Percentiles rank a stretch among this genome's conserved stretches.
phyloP scores from a whole-genome alignment of 768 basidiomycete species.

The Dendrothele bispora region DNA sequence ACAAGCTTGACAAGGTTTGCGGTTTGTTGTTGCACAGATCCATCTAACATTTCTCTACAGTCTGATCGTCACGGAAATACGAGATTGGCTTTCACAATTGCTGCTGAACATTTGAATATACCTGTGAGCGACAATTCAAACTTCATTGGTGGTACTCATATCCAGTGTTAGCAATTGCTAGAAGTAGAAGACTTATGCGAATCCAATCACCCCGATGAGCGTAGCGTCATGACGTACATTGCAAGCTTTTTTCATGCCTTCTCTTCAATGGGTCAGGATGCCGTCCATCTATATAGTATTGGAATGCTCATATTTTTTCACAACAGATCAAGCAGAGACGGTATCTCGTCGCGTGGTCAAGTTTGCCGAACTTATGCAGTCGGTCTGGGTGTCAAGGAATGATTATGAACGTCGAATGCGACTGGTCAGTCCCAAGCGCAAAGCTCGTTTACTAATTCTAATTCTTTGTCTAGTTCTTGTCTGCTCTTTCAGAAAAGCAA shows the following conservation, averaged over 20 bases:
- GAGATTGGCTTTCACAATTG: conserved; percentile 81
- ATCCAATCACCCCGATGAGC: conserved; percentile 85
- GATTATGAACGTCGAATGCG: conserved; percentile 90
- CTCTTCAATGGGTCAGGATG: conserved; percentile 83
- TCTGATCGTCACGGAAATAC: conserved; percentile 82
- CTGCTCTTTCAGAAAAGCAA: conserved; percentile 66
- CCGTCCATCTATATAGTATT: neutral
- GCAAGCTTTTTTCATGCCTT: conserved; percentile 99
- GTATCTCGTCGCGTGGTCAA: conserved; percentile 92
- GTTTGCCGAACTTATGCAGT: conserved; percentile 94
- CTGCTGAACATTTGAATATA: conserved; percentile 86
- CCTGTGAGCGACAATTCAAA: conserved; percentile 57
- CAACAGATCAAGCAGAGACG: conserved; percentile 88
- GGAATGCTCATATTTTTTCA: conserved; percentile 7
- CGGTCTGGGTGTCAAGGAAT: conserved; percentile 82
- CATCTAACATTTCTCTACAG: conserved; percentile 35
- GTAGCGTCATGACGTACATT: conserved; percentile 97
- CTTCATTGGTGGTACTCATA: conserved; percentile 4
- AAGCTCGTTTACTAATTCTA: conserved; percentile 1
- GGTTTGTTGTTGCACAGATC: neutral
- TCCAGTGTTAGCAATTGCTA: conserved; percentile 72
- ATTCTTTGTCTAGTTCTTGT: conserved; percentile 52
- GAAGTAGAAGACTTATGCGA: conserved; percentile 97
- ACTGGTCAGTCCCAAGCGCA: conserved; percentile 42
- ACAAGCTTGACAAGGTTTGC: conserved; percentile 76